Evolutionary conservation across 2,329 filamentous ascomycete species (phyloP), one percentile per base, ranked within the genome.

Genomic region (Aspergillus sp.): DNA sequence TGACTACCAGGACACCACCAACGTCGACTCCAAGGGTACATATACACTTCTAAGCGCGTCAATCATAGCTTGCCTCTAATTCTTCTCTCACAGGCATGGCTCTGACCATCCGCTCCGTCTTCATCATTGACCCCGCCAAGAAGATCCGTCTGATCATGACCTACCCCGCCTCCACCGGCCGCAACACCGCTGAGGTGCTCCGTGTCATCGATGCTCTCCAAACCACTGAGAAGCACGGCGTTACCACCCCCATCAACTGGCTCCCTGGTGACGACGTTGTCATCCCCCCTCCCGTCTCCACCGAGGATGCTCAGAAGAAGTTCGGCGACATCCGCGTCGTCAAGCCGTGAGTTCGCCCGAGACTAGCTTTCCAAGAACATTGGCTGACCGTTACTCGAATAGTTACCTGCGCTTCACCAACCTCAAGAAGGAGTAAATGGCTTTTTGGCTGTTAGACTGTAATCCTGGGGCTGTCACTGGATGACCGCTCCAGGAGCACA

Each of bases 101-200:
- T 63, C 95, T 96, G 81, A 97, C 93, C 72, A 96, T 97, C 82
- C 92, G 93, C 74, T 92, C 91, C 70, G 93, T 97, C 76, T 97
- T 96, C 85, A 85, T 97, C 81, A 96, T 97, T 77, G 93, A 97
- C 83, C 93, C 93, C 68, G 89, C 87, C 81, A 97, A 97, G 89
- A 94, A 90, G 79, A 95, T 97, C 81, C 90, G 93, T 71, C 87
- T 93, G 77, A 96, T 93, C 77, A 91, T 97, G 83, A 89, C 91
- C 76, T 97, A 97, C 84, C 93, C 93, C 52, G 93, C 93, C 66
- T 93, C 90, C 61, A 96, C 92, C 46, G 93, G 93, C 80, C 89
- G 91, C 76, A 93, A 93, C 84, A 89, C 89, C 68, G 84, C 87
- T 69, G 91, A 93, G 84, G 89, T 93, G 54, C 87, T 93, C 72